Evolutionary conservation across 805 yeast species (phyloP).

Genomic region (Yarrowia divulgata): DNA sequence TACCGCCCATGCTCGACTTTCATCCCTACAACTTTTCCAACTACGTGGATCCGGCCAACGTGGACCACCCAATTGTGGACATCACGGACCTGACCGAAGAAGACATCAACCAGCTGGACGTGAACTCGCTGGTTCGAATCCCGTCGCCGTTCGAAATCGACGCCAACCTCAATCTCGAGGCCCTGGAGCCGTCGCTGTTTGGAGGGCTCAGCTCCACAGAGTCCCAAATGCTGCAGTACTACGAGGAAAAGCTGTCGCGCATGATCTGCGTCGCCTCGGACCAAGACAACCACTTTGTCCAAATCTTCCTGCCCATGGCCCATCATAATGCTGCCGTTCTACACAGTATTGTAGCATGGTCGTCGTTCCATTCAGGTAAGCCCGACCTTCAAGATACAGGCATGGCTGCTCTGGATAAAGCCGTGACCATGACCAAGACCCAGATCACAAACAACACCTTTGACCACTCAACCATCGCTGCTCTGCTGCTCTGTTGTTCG

Average conservation of each 20-base stretch:
- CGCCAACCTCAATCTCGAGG: neutral
- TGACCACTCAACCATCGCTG: slow-evolving; percentile 60
- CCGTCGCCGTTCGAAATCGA: slow-evolving; percentile 36
- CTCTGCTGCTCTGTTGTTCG: slow-evolving; percentile 71
- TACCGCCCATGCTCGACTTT: neutral
- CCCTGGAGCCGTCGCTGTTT: slow-evolving; percentile 7
- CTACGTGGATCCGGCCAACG: neutral
- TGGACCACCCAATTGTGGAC: slow-evolving; percentile 12
- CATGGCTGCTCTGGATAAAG: slow-evolving; percentile 44
- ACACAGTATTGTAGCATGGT: slow-evolving; percentile 67
- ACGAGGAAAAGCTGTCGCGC: slow-evolving; percentile 49
- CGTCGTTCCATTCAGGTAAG: slow-evolving; percentile 49
- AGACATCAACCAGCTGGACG: slow-evolving; percentile 27
- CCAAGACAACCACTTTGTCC: slow-evolving; percentile 59
- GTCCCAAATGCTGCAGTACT: slow-evolving; percentile 47
- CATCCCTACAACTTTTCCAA: neutral
- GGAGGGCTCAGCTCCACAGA: neutral
- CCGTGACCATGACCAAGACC: slow-evolving; percentile 43
- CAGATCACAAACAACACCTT: slow-evolving; percentile 41
- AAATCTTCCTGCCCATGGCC: slow-evolving; percentile 63
- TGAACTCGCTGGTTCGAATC: slow-evolving; percentile 19
- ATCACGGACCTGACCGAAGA: slow-evolving; percentile 30
- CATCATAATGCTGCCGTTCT: slow-evolving; percentile 58
- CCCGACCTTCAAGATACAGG: slow-evolving; percentile 49
- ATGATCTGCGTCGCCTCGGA: slow-evolving; percentile 59